phyloP scores from a whole-genome alignment of 164 flowering plant genomes.

The Saururus chinensis region DNA sequence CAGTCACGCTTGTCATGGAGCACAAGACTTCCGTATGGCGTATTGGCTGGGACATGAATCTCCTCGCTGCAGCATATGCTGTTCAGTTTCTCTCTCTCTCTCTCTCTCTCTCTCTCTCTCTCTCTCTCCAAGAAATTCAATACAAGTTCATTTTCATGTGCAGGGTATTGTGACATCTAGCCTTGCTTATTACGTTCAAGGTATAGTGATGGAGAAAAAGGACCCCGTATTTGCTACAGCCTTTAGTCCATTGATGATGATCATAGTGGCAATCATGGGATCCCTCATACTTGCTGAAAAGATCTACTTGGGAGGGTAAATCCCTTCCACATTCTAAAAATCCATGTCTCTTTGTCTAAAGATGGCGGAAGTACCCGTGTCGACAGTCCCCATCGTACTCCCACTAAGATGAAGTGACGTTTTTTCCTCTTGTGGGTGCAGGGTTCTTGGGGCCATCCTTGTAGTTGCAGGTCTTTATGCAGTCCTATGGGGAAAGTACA shows the following conservation, averaged over 20 bases:
- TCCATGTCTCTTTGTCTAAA: background rate
- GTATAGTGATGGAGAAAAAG: conserved; percentile 71
- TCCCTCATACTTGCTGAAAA: conserved; percentile 80
- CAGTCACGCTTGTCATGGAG: conserved; percentile 75
- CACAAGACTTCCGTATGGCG: conserved; percentile 53
- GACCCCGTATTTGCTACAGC: conserved; percentile 96
- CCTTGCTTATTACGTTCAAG: conserved; percentile 92
- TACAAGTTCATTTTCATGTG: background rate
- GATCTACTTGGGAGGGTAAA: conserved; percentile 86
- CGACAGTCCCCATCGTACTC: no score
- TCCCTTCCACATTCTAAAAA: background rate
- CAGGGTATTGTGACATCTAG: conserved; percentile 92
- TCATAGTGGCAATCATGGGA: conserved; percentile 92
- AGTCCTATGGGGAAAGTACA: conserved; percentile 90
- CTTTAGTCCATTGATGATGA: conserved; percentile 92
- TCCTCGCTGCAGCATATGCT: conserved; percentile 92
- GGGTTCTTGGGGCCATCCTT: conserved; percentile 60
- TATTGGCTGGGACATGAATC: conserved; percentile 89
- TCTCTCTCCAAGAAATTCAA: background rate
- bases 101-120: background rate
- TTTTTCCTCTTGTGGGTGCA: conserved; percentile 19
- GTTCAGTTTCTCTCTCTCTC: conserved; percentile 27
- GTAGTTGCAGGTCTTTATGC: conserved; percentile 74
- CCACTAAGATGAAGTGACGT: no score
- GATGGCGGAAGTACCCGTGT: no score